Conservation (phyloP, 768 basidiomycete species). For the Boletus vinaceobasis region DNA sequence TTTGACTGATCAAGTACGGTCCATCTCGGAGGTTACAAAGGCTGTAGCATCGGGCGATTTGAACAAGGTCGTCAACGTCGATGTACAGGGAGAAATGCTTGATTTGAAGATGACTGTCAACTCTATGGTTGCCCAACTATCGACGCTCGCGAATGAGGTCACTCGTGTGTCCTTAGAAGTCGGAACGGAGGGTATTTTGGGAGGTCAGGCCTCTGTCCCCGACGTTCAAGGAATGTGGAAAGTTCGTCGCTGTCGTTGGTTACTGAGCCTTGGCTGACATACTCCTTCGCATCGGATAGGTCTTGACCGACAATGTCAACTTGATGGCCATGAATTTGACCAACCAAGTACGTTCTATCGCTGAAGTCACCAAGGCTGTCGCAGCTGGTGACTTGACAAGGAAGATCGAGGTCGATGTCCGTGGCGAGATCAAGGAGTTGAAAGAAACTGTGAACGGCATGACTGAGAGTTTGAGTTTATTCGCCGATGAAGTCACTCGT, state of each 20-base stretch:
- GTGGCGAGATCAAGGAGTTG: constrained; percentile 87
- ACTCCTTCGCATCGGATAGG: constrained; percentile 27
- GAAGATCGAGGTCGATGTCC: constrained; percentile 88
- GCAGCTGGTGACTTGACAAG: constrained; percentile 90
- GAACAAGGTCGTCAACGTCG: constrained; percentile 80
- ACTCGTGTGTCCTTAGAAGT: constrained; percentile 90
- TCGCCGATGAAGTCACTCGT: constrained; percentile 79
- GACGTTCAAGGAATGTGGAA: constrained; percentile 96
- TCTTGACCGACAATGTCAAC: constrained; percentile 78
- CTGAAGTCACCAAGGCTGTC: constrained; percentile 93
- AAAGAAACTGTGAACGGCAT: constrained; percentile 95
- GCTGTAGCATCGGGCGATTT: constrained; percentile 82
- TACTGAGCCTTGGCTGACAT: constrained; percentile 15
- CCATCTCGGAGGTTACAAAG: constrained; percentile 83
- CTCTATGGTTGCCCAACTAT: constrained; percentile 71
- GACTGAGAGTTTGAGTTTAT: constrained; percentile 83
- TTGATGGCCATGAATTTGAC: constrained; percentile 89
- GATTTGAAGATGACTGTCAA: constrained; percentile 80
- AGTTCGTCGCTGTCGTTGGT: constrained; percentile 35
- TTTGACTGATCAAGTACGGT: constrained; percentile 82
- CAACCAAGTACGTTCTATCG: constrained; percentile 85
- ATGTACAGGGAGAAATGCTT: constrained; percentile 93
- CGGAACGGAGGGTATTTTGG: constrained; percentile 89
- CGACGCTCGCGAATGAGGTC: constrained; percentile 77
- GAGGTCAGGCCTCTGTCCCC: constrained; percentile 89